phyloP scores from a whole-genome alignment of 352 stramenopile species.

The Phytopythium ostracodes region DNA sequence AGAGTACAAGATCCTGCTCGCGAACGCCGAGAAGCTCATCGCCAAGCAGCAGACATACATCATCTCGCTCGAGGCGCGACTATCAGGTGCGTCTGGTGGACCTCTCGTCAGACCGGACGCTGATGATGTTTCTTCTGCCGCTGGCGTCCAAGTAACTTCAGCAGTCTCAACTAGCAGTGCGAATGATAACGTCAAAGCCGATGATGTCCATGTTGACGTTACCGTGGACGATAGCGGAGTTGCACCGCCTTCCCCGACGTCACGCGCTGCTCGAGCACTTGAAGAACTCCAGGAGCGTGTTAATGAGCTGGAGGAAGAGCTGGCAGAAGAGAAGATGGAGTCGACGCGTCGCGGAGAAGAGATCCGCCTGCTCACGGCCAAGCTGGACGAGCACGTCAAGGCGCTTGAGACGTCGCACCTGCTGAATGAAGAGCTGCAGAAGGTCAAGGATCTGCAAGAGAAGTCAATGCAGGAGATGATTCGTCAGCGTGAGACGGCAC shows the following conservation, averaged over 20 bases:
- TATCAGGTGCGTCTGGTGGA: constrained; percentile 22
- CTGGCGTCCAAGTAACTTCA: not conserved
- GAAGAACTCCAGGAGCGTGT: constrained; percentile 72
- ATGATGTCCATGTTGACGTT: constrained; percentile 24
- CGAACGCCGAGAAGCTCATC: constrained; percentile 79
- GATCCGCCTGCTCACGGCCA: constrained; percentile 64
- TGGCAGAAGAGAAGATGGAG: constrained; percentile 78
- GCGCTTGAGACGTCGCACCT: constrained; percentile 56
- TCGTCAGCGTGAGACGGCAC: constrained; percentile 53
- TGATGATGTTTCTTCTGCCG: not conserved
- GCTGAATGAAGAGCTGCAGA: constrained; percentile 58
- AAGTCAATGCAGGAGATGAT: constrained; percentile 65
- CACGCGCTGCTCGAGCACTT: constrained; percentile 50
- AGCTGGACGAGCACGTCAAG: constrained; percentile 54
- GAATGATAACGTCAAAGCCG: constrained; percentile 9
- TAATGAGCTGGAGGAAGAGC: constrained; percentile 66
- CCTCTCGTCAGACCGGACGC: not conserved
- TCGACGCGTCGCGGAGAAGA: constrained; percentile 70
- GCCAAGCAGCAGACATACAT: constrained; percentile 82
- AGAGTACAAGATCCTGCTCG: constrained; percentile 86
- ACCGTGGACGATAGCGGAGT: constrained; percentile 11
- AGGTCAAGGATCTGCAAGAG: constrained; percentile 62
- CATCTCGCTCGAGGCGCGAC: constrained; percentile 64
- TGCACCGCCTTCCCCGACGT: too few species aligned
- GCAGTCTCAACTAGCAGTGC: not conserved